Base-by-base conservation (phyloP, 1,284 basidiomycete species). In the Malassezia arunalokei region DNA sequence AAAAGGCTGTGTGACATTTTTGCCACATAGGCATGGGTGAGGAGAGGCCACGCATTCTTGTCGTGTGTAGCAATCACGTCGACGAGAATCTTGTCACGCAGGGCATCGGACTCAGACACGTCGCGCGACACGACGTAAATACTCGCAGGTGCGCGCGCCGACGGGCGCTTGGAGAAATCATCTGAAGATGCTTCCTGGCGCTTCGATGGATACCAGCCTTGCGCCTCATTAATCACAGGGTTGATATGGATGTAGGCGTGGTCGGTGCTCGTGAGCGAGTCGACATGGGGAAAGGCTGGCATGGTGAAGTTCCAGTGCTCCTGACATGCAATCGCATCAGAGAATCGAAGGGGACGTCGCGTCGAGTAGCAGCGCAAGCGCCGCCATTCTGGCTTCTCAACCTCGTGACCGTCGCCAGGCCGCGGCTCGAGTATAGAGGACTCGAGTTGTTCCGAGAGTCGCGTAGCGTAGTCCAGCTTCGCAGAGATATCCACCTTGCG, bases 41-140 rank as follows among this genome's bases (percentile, higher is more conserved):
- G 54, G 5, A 66, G 54, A 12, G 60, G 54, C 33, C 56, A 58
- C 37, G 59, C 63, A 1, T 52, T 51, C 29, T 60, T 38, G 39
- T 63, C 63, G 53, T 65, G 65, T 24, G 49, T 56, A 7, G 58
- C 65, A 11, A 60, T 64, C 37, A 66, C 55, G 28, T 66, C 58
- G 11, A 66, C 59, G 40, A 58, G 54, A 49, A 66, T 56, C 15
- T 60, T 49, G 14, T 55, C 56, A 17, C 29, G 30, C 5, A n/a
- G 15, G 9, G 33, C 20, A 11, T 32, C 30, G 20, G 42, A 12
- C 12, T 17, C 28, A 1, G 47, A 24, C 8, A 12, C 12, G 5
- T 33, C 29, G 12, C 12, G 39, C 33, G 40, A 32, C 5, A 44
- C 47, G 3, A 45, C 11, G 42, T 49, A 54, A 6, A 49, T 43